Evolutionary conservation across 768 basidiomycete species (phyloP), one percentile per base, ranked within the genome.

Genomic region (Pisolithus albus): DNA sequence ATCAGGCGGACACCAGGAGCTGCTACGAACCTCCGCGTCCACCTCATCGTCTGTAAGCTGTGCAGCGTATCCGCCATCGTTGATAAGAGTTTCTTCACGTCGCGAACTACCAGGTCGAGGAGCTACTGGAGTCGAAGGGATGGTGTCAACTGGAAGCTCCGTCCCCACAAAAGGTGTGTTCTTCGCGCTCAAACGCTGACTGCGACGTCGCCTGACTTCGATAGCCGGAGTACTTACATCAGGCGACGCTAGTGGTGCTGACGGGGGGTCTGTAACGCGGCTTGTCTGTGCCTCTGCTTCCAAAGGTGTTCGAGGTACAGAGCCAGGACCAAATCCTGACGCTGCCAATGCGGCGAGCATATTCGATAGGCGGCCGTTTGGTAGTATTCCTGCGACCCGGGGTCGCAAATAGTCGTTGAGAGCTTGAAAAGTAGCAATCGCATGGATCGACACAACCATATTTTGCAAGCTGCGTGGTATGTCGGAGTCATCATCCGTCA

Each of bases 351-450:
- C 87, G n/a, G 93, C 91, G 44, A 96, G 80, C 86, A 95, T 92
- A 45, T 85, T 86, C 9, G 88, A 86, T 24, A 95, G 70, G 13
- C 92, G 80, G 26, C 77, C 75, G 51, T 78, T 72, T 8, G 77
- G 76, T 47, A 86, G 65, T 21, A 88, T 64, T 0, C 90, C 89
- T 6, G 91, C 75, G 30, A 96, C 85, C 4, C 92, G 81, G 23
- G 95, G 95, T 1, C 92, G 86, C 11, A 98, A 80, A 65, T 97
- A 99, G 66, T 96, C 94, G 61, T 96, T 91, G 28, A 98, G 77
- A 1, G 95, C 93, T 65, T 96, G 92, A 79, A 98, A 92, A 1
- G 93, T 97, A 1, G 96, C 95, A 55, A 98, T 96, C 6, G 94
- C 95, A 64, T 98, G 95, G 54, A 98, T 98, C 7, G 94, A 97